phyloP scores from a whole-genome alignment of 2,329 filamentous ascomycete genomes.

The Xylariaceae sp. region DNA sequence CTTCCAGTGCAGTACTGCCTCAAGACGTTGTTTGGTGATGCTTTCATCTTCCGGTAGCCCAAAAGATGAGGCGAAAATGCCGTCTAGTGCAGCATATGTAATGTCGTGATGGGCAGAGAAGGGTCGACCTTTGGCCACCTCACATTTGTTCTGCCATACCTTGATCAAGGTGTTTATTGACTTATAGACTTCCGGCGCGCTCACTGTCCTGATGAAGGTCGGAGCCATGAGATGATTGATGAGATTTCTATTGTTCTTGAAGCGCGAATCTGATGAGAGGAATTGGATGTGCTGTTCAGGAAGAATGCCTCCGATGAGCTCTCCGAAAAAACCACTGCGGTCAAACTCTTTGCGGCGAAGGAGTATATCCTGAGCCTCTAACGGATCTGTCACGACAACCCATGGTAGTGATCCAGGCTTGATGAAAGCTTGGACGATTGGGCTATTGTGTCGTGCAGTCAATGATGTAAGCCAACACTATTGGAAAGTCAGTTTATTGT shows the following conservation, averaged over 20 bases:
- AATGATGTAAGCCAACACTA: conserved; percentile 32
- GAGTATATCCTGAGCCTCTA: conserved; percentile 43
- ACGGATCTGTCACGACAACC: conserved; percentile 41
- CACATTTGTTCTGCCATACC: conserved; percentile 33
- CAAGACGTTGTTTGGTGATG: conserved; percentile 22
- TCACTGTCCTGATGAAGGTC: conserved; percentile 32
- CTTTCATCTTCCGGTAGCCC: conserved; percentile 25
- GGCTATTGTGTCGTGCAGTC: conserved; percentile 32
- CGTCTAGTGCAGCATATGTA: conserved; percentile 30
- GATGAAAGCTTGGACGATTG: conserved; percentile 46
- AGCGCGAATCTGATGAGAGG: conserved; percentile 29
- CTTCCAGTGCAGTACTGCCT: conserved; percentile 13
- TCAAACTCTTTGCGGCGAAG: conserved; percentile 44
- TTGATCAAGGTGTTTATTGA: conserved; percentile 28
- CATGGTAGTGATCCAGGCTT: conserved; percentile 39
- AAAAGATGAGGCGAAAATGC: conserved; percentile 30
- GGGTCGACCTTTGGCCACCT: conserved; percentile 29
- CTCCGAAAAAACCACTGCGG: conserved; percentile 32
- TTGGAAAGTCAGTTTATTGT: neutral
- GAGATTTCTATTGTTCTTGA: conserved; percentile 32
- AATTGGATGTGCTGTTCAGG: conserved; percentile 33
- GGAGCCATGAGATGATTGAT: conserved; percentile 37
- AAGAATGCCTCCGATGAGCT: conserved; percentile 31
- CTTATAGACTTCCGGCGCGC: conserved; percentile 33
- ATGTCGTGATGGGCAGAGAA: conserved; percentile 32